These are phyloP conservation scores for Salisapilia sapeloensis DNA, from an alignment of 352 stramenopile genomes.

Conservation along the genomic window DNA sequence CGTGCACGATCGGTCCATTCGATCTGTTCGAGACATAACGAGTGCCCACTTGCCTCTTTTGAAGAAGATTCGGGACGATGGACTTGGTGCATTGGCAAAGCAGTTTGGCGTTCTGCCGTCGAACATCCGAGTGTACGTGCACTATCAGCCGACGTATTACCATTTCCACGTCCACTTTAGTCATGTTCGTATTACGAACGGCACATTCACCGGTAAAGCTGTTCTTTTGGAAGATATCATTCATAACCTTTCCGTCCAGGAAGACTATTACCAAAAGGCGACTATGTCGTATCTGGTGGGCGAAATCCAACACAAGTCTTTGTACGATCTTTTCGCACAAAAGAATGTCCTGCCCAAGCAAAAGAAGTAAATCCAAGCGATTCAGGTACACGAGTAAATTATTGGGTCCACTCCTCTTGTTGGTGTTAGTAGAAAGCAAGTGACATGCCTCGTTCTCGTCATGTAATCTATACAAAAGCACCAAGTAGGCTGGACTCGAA, in stretches of 20 bases:
- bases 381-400: too few relatives aligned
- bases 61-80: slow-evolving; percentile 43
- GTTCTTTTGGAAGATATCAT: slow-evolving; percentile 76
- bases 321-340: slow-evolving; percentile 44
- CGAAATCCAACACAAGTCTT: slow-evolving; percentile 62
- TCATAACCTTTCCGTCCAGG: slow-evolving; percentile 48
- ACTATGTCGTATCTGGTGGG: slow-evolving; percentile 60
- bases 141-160: slow-evolving; percentile 83
- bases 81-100: slow-evolving; percentile 10
- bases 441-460: background rate
- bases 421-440: background rate
- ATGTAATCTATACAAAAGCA: background rate
- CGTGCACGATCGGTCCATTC: slow-evolving; percentile 51
- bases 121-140: slow-evolving; percentile 64
- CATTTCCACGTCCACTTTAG: slow-evolving; percentile 80
- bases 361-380: too few relatives aligned
- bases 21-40: slow-evolving; percentile 57
- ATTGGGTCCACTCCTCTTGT: too few relatives aligned
- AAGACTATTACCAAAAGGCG: slow-evolving; percentile 51
- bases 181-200: slow-evolving; percentile 67
- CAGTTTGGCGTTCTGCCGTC: slow-evolving; percentile 39
- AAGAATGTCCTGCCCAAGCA: slow-evolving; percentile 32
- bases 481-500: background rate
- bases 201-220: slow-evolving; percentile 66
- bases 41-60: slow-evolving; percentile 42